Percentiles rank a stretch among this genome's conserved stretches.
phyloP scores from a whole-genome alignment of 768 basidiomycete genomes.

The Crucibulum laeve region DNA sequence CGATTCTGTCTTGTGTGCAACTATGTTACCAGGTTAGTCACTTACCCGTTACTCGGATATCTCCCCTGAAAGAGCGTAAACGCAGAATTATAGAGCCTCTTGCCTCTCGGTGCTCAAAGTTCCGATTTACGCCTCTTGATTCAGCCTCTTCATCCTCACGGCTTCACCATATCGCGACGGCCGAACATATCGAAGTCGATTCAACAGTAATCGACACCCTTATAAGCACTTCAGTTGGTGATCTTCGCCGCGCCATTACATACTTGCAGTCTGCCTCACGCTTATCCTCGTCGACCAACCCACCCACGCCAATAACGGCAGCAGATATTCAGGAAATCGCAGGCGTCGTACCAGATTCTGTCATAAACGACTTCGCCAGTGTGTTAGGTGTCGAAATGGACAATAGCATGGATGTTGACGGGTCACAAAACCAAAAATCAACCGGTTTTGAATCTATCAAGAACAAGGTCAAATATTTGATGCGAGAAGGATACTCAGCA shows the following conservation, averaged over 20 bases:
- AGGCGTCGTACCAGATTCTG: constrained; percentile 80
- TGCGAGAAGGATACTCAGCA: constrained; percentile 90
- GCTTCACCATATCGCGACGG: constrained; percentile 73
- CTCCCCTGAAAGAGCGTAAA: neutral
- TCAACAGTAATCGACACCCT: constrained; percentile 64
- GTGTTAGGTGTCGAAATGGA: constrained; percentile 70
- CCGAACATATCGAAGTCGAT: constrained; percentile 62
- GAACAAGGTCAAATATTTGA: constrained; percentile 68
- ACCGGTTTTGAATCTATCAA: constrained; percentile 59
- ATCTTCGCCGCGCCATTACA: constrained; percentile 95
- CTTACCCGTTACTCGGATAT: neutral
- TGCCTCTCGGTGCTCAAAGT: constrained; percentile 98
- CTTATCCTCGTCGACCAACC: constrained; percentile 68
- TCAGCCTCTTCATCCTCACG: constrained; percentile 68
- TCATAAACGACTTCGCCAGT: constrained; percentile 65
- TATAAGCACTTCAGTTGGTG: constrained; percentile 80
- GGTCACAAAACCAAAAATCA: constrained; percentile 24
- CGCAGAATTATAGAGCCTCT: constrained; percentile 95
- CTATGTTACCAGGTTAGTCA: constrained; percentile 92
- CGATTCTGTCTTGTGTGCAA: constrained; percentile 98
- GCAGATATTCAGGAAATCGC: constrained; percentile 93
- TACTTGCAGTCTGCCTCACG: constrained; percentile 95
- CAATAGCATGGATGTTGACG: constrained; percentile 50
- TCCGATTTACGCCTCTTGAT: constrained; percentile 94
- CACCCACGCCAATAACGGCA: constrained; percentile 71